Base-by-base conservation (phyloP, 192 early-diverging fungal genomes). In the Coemansia reversa region DNA sequence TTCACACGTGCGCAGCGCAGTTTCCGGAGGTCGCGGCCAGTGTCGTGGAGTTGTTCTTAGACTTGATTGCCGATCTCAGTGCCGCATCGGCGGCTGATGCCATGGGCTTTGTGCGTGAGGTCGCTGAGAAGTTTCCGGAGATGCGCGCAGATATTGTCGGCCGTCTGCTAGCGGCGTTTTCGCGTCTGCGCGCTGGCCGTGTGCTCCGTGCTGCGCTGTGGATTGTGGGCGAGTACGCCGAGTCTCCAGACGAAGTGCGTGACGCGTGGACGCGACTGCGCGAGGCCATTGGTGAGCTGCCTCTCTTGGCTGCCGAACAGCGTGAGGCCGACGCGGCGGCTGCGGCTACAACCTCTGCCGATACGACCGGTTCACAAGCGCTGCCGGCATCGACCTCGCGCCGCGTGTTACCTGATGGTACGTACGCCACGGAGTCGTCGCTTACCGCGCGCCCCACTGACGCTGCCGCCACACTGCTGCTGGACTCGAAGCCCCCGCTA, bases 171-270 rank as follows among this genome's bases (percentile, higher is more conserved):
- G 87, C 91, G 42, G 87, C 90, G 12, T 96, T 99, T 66, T 58
- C 69, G 30, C 94, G 98, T 32, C 89, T 98, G 78, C 94, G 93
- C 73, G 90, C 91, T 2, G 90, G 92, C 58, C 87, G 94, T 72
- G 94, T 97, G 4, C 89, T 96, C 74, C 88, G 97, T 51, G 97
- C 96, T 25, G 97, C 94, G 19, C 84, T 99, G 50, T 99, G 97
- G 97, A 97, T 98, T 69, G 84, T 99, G 64, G 96, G 97, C 55
- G 97, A 99, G 83, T 99, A 97, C 67, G 91, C 91, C 51, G 75
- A 87, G 62, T 83, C 84, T n/a, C 79, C 70, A 8, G 79, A 84
- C 60, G 87, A 89, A 66, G 96, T 99, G 68, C 92, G 95, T 70
- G 84, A 85, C 0, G 86, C 91, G 45, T 88, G 94, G 88, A 85